A percentile compares a stretch with the other conserved stretches of the same genome.
phyloP scores from a whole-genome alignment of 169 alveolate genomes.

The Cryptosporidium ubiquitum region DNA sequence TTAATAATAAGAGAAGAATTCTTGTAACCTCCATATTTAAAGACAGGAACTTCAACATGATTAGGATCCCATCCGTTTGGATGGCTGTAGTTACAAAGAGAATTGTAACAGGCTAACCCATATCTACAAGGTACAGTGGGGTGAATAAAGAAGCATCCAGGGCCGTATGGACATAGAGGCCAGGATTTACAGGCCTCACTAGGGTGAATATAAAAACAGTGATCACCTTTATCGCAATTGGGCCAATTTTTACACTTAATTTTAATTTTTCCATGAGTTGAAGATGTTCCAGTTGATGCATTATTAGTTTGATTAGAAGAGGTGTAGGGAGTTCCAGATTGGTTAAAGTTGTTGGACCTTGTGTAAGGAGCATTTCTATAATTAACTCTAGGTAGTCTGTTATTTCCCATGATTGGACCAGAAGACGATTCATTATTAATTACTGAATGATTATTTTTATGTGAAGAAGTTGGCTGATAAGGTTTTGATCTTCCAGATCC shows the following conservation, averaged over 20 bases:
- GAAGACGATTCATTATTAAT: constrained; percentile 28
- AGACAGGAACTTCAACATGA: constrained; percentile 58
- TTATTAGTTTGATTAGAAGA: constrained; percentile 15
- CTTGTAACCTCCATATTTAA: constrained; percentile 70
- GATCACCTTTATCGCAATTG: constrained; percentile 65
- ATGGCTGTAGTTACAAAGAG: constrained; percentile 51
- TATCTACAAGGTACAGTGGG: constrained; percentile 71
- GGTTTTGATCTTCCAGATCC: constrained; percentile 40
- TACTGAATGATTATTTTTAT: not conserved
- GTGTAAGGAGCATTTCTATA: constrained; percentile 70
- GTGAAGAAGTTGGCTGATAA: not conserved
- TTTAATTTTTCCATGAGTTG: constrained; percentile 47
- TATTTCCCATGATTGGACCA: constrained; percentile 7
- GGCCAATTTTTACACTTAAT: constrained; percentile 72
- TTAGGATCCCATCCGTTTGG: constrained; percentile 74
- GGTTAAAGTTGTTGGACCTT: constrained; percentile 15
- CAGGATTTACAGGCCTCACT: constrained; percentile 66
- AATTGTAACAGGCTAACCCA: constrained; percentile 56
- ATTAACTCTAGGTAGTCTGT: constrained; percentile 2
- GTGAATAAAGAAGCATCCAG: constrained; percentile 72
- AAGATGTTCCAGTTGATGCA: not conserved
- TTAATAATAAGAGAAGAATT: constrained; percentile 57
- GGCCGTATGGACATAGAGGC: constrained; percentile 73
- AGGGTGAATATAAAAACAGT: constrained; percentile 70
- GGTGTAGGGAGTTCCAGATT: not conserved